Base-by-base conservation (phyloP, 768 basidiomycete species). In the Russula olivacea region DNA sequence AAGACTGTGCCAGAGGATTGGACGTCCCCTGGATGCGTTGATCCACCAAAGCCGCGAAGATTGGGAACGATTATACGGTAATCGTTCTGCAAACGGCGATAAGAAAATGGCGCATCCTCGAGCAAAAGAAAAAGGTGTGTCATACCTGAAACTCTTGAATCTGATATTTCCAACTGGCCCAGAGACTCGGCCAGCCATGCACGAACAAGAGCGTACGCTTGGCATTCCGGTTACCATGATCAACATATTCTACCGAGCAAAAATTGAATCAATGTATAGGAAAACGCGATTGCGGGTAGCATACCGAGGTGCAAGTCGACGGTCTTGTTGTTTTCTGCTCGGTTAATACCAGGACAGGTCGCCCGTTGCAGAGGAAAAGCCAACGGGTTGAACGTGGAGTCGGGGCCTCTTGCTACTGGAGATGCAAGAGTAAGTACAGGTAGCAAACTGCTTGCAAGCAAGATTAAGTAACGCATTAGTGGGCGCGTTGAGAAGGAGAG, bases 121-220 rank as follows among this genome's bases (percentile, higher is more conserved):
- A 12, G 23, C 9, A 32, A 14, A 63, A 32, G 28, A n/a, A 32
- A 14, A 63, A 32, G 25, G 14, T 12, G 23, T 30, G 30, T 51
- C 70, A 34, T 67, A 81, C 88, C 75, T 83, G 71, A 70, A 90
- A 85, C 63, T 82, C 80, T 54, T 82, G 74, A 15, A 91, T 88
- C 68, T 91, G 89, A 40, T 79, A 79, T 34, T 84, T 79, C 89
- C 88, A 91, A 21, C 80, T 81, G 61, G 83, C 85, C 89, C 89
- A 91, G 5, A 89, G 71, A 66, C 84, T 80, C 1, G 89, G 89
- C 89, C 89, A 91, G 8, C 89, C 89, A 67, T 91, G 89, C 0
- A 90, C 83, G 78, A 91, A 79, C 25, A 91, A 32, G 3, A 90
- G 73, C 1, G 84, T 81, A 14, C 72, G 75, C 21, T 78, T 70